Base-by-base conservation (phyloP, 2,329 filamentous ascomycete species). In the Sporothrix globosa region DNA sequence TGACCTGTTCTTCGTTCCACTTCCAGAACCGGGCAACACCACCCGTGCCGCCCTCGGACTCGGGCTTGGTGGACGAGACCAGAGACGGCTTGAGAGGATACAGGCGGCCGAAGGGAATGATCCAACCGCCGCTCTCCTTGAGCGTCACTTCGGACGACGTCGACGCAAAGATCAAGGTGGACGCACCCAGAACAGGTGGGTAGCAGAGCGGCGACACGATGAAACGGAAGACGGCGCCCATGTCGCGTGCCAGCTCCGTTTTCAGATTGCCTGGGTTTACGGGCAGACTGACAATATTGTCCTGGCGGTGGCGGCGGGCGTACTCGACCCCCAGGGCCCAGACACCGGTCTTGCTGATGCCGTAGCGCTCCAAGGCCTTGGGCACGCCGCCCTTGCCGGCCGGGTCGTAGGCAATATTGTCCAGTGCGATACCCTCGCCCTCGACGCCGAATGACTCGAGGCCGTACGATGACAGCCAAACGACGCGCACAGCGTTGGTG, bases 131-230 rank as follows among this genome's bases (percentile, higher is more conserved):
- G 9, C 63, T 41, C 1, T 53, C 79, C 46, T 81, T 81, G 1
- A 79, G 52, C 0, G 79, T 82, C 3, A 85, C 76, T 0, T 84
- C 79, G 0, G 81, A 80, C 0, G 83, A 82, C 52, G 84, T 76
- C 0, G 79, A 83, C 0, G 83, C 80, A 71, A 81, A 87, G 0
- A 86, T 73, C 71, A 83, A 80, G 0, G 84, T 84, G 74, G 84
- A 85, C 0, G 83, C 83, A 0, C 84, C 85, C 39, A 79, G 75
- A 13, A 79, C 69, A 0, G 76, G 21, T 0, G 79, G 76, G 68
- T 78, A 75, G 1, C 78, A 67, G 5, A 76, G 73, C 3, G 72
- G 68, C 6, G 71, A 73, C 1, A 77, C 70, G 0, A 79, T 13
- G 24, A 69, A 69, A 4, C 50, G 72, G 0, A 75, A 11, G 0